Evolutionary conservation across 345 rosid species (phyloP), one percentile per base, ranked within the genome.

Genomic region (Microthlaspi erraticum): DNA sequence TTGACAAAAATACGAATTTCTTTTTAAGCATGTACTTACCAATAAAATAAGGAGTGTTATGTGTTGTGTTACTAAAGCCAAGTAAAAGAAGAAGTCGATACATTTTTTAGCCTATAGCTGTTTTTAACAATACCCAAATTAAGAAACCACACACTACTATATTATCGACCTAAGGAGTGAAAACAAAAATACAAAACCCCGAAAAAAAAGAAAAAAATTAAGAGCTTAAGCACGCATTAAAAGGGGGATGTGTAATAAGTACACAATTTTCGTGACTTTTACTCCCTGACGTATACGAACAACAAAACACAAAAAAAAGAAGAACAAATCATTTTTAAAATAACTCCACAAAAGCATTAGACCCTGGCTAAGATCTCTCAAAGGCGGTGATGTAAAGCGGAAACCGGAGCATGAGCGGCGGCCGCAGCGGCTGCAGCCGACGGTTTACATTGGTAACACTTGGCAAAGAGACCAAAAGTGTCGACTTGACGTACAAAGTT

Each of bases 401-500:
- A 73, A 0, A 82, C 77, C 4, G 80, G 82, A 0, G 81, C 71
- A 0, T 83, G 78, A 0, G 90, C 74, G 1, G 56, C n/a, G 8
- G 29, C n/a, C 5, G 29, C 78, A 4, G 78, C 50, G 1, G 82
- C 68, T 3, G 96, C 76, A 9, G 58, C 36, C 1, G 93, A 84
- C 7, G 99, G 75, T 67, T 94, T 89, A 88, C 99, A 95, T 64
- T 95, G 99, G 77, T 95, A 95, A 82, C 99, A 95, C 81, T 88
- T 95, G 1, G 99, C 96, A 11, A 95, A 95, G 39, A 95, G 90
- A 14, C 99, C 99, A 60, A 95, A 95, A 0, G 93, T 82, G 38
- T 95, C 92, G 0, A 95, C 86, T 80, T 95, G 99, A 70, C 60
- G 80, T 13, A 95, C 84, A 62, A 95, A 95, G 74, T 95, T 92